Evolutionary conservation across 805 yeast genomes (phyloP), one percentile per base, ranked within the genome.

Genomic region (Scheffersomyces ergatensis): DNA sequence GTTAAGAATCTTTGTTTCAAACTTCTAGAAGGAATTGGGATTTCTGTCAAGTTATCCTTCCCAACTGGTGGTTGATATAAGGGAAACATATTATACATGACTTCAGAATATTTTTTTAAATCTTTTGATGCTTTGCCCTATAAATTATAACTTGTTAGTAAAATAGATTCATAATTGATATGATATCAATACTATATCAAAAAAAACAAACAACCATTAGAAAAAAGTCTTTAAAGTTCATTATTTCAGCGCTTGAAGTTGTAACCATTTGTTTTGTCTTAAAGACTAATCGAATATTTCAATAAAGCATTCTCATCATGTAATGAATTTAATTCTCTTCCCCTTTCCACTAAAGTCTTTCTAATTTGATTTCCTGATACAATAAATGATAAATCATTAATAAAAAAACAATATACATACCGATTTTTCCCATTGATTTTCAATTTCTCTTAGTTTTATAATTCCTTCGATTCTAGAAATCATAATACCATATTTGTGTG

Each of bases 391-490:
- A n/a, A n/a, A n/a, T n/a, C n/a, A n/a, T n/a, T n/a, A n/a, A n/a
- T n/a, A n/a, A n/a, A n/a, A n/a, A n/a, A 8, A 26, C 24, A 18
- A 18, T 11, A 52, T 57, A 78, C 88, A 67, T 77, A 83, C 92
- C 54, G 76, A 59, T 50, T 72, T 63, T 37, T 63, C 71, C 82
- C 84, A 78, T 40, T 74, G 64, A 47, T 76, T 63, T 63, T 92
- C 95, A 38, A 90, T 74, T 23, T 69, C 70, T 46, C 77, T 71
- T 47, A 92, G 74, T 59, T 77, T 80, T 19, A 86, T 67, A 42
- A 92, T 74, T n/a, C 97, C 98, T 57, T 90, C 96, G 16, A 93
- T 73, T 60, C 98, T 79, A 39, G 89, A 86, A 46, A 89, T 78
- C 57, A 88, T 85, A 49, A 92, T 70, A 3, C 95, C 92, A 55